Evolutionary conservation across 257 asterid genomes (phyloP).

Genomic region (Echites panduratus): DNA sequence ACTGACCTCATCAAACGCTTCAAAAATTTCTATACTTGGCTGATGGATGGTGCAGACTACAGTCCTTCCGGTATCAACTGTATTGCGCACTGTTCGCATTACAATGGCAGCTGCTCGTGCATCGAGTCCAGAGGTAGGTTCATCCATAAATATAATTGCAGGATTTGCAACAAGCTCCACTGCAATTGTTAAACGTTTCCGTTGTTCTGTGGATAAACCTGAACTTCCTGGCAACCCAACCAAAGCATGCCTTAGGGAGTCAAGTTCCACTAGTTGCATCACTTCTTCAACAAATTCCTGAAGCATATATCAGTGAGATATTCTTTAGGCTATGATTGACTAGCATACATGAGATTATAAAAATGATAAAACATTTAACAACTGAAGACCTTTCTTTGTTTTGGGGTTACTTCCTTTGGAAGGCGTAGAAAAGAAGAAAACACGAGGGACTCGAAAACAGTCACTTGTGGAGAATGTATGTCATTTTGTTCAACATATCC

Average conservation of each 20-base stretch:
- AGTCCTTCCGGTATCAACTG: constrained; percentile 93
- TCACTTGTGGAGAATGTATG: constrained; percentile 92
- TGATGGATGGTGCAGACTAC: constrained; percentile 98
- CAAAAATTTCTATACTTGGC: constrained; percentile 91
- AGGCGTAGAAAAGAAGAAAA: constrained; percentile 80
- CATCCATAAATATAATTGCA: constrained; percentile 91
- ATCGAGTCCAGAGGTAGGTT: constrained; percentile 94
- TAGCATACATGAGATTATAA: background rate
- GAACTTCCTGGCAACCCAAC: constrained; percentile 84
- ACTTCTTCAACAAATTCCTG: constrained; percentile 93
- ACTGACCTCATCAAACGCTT: constrained; percentile 91
- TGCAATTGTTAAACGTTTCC: constrained; percentile 91
- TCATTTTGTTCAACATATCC: constrained; percentile 95
- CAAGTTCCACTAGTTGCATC: constrained; percentile 80
- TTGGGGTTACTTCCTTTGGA: constrained; percentile 58
- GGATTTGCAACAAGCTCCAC: constrained; percentile 97
- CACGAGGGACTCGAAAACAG: constrained; percentile 70
- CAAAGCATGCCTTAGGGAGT: constrained; percentile 61
- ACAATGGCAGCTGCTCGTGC: constrained; percentile 99
- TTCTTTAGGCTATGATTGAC: background rate
- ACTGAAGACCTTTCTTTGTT: constrained; percentile 51
- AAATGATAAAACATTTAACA: background rate
- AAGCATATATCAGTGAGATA: constrained; percentile 19
- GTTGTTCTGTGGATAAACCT: constrained; percentile 90
- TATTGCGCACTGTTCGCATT: constrained; percentile 91